Conservation (phyloP, 345 rosid species). For the Citrus hindsii region DNA sequence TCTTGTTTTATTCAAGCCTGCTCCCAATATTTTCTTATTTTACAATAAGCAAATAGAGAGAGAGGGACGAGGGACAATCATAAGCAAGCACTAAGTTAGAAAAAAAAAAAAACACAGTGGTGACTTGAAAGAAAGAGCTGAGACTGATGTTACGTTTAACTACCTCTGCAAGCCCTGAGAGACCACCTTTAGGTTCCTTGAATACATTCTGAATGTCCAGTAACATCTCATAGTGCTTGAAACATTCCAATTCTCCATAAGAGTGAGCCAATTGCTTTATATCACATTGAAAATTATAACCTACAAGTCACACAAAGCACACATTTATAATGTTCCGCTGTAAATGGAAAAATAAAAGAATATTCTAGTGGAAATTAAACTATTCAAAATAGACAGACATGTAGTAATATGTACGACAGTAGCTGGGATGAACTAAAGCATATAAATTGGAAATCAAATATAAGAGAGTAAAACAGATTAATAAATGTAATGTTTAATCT, state of each 20-base stretch:
- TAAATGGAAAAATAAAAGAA: background rate
- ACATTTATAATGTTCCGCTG: background rate
- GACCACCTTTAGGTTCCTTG: constrained; percentile 71
- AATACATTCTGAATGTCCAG: constrained; percentile 75
- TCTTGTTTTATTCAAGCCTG: constrained; percentile 83
- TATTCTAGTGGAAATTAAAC: background rate
- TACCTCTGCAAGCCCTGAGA: constrained; percentile 84
- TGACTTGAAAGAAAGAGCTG: constrained; percentile 5
- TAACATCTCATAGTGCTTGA: constrained; percentile 77
- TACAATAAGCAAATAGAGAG: background rate
- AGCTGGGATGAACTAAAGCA: background rate
- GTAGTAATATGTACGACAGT: background rate
- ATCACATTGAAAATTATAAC: constrained; percentile 88
- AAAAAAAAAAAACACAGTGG: background rate
- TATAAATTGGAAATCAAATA: background rate
- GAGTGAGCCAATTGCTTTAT: constrained; percentile 57
- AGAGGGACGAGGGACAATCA: background rate
- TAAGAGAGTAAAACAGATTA: background rate
- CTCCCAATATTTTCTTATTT: constrained; percentile 81
- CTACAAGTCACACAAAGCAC: constrained; percentile 32
- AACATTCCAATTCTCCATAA: constrained; percentile 70
- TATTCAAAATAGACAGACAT: background rate
- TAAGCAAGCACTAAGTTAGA: background rate
- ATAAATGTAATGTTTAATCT: background rate
- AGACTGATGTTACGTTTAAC: background rate